Evolutionary conservation across 176 grass and related monocot genomes (phyloP).

Genomic region (Oryza officinalis): DNA sequence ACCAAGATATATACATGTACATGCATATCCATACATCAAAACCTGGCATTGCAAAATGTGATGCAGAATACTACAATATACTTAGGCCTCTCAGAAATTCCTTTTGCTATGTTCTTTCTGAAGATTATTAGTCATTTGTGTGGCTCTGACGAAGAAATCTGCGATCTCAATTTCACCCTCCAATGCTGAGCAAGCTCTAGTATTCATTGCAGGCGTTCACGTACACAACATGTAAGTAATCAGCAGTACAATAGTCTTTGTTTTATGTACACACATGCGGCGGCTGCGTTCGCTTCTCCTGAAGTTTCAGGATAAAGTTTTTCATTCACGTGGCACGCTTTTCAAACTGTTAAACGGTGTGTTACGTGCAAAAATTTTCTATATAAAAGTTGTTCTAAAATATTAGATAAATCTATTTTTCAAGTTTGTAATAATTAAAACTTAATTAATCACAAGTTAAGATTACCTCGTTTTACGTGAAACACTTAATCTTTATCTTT

Average conservation of each 20-base stretch:
- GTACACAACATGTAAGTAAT: slow-evolving; percentile 24
- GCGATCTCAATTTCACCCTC: slow-evolving; percentile 84
- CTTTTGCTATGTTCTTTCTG: slow-evolving; percentile 81
- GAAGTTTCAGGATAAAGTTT: too few species aligned
- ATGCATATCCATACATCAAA: slow-evolving; percentile 50
- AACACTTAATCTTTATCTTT: too few species aligned
- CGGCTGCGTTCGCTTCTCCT: too few species aligned
- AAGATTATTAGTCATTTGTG: slow-evolving; percentile 65
- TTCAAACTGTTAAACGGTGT: too few species aligned
- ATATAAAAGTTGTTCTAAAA: too few species aligned
- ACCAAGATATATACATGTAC: slow-evolving; percentile 38
- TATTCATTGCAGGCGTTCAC: slow-evolving; percentile 94
- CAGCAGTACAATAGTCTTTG: neutral
- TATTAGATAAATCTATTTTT: too few species aligned
- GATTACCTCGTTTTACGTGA: too few species aligned
- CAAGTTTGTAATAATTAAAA: too few species aligned
- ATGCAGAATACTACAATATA: slow-evolving; percentile 59
- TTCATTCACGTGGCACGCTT: too few species aligned
- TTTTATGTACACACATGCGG: neutral
- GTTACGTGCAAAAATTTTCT: too few species aligned
- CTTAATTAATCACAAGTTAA: too few species aligned
- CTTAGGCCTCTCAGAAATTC: slow-evolving; percentile 64
- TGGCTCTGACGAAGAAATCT: slow-evolving; percentile 79
- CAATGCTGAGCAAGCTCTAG: slow-evolving; percentile 69
- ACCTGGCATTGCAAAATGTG: slow-evolving; percentile 80